Percentiles rank a stretch among this genome's conserved stretches.
phyloP scores from a whole-genome alignment of 2,329 filamentous ascomycete species.

The Cladophialophora yegresii region DNA sequence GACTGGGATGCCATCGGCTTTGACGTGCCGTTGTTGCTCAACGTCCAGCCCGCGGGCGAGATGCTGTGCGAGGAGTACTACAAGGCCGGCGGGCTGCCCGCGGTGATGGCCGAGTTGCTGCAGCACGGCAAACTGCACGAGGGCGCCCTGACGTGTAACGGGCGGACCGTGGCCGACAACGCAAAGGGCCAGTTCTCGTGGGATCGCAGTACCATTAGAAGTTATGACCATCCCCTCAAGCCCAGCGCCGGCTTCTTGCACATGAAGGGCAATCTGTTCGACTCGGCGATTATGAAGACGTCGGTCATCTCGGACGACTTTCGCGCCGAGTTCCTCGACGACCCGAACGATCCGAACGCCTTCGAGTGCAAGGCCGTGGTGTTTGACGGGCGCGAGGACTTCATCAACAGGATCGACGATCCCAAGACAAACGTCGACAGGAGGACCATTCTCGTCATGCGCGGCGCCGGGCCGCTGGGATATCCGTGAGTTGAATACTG shows the following conservation, averaged over 20 bases:
- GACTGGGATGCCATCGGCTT: conserved; percentile 58
- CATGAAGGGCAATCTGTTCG: conserved; percentile 52
- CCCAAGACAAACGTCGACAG: conserved; percentile 45
- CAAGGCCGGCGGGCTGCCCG: conserved; percentile 56
- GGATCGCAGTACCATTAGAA: conserved; percentile 53
- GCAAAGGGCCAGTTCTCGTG: conserved; percentile 51
- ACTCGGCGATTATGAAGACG: conserved; percentile 58
- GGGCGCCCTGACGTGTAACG: conserved; percentile 51
- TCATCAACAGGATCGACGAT: conserved; percentile 48
- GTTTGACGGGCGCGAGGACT: conserved; percentile 57
- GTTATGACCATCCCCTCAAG: conserved; percentile 52
- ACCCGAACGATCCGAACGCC: conserved; percentile 51
- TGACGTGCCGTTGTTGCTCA: conserved; percentile 55
- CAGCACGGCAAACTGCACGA: conserved; percentile 52
- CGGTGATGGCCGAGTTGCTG: conserved; percentile 57
- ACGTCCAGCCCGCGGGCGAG: conserved; percentile 59
- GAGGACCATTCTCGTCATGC: conserved; percentile 53
- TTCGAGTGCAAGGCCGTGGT: conserved; percentile 53
- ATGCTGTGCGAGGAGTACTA: conserved; percentile 58
- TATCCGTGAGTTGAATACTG: conserved; percentile 42
- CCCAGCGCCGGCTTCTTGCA: conserved; percentile 56
- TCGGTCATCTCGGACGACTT: conserved; percentile 54
- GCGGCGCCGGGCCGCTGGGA: conserved; percentile 53
- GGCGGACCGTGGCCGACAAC: conserved; percentile 50
- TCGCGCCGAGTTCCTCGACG: conserved; percentile 48